A percentile compares a stretch with the other conserved stretches of the same genome.
phyloP scores from a whole-genome alignment of 768 basidiomycete genomes.

The Mycena sanguinolenta region DNA sequence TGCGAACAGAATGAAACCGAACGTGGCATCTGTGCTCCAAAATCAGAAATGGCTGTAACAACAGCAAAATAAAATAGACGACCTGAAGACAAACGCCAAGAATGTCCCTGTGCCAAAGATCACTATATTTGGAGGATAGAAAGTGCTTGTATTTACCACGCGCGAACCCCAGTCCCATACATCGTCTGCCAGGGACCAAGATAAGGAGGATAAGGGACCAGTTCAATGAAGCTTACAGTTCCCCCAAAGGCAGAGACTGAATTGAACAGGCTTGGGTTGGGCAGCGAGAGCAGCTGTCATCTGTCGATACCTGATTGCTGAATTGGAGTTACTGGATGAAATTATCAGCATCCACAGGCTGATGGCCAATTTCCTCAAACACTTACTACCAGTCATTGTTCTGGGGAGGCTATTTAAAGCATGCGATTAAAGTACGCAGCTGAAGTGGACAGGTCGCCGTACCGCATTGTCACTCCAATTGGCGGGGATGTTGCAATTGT shows the following conservation, averaged over 20 bases:
- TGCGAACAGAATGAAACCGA: not conserved
- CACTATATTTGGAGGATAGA: not conserved
- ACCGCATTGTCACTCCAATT: slow-evolving; percentile 61
- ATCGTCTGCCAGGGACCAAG: slow-evolving; percentile 46
- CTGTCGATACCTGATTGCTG: slow-evolving; percentile 67
- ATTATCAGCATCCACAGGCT: not conserved
- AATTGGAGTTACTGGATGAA: slow-evolving; percentile 63
- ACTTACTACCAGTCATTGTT: slow-evolving; percentile 64
- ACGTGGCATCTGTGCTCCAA: slow-evolving; percentile 14
- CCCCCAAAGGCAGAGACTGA: slow-evolving; percentile 69
- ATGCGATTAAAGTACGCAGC: slow-evolving; percentile 31
- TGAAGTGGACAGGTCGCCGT: not conserved
- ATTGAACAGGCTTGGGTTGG: slow-evolving; percentile 62
- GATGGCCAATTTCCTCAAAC: not conserved
- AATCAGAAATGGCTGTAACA: not conserved
- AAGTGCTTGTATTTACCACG: slow-evolving; percentile 51
- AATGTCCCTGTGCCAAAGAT: slow-evolving; percentile 57
- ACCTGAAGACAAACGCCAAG: slow-evolving; percentile 68
- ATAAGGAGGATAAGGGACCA: not conserved
- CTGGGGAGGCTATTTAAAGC: slow-evolving; percentile 45
- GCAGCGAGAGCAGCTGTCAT: slow-evolving; percentile 66
- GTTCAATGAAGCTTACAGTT: slow-evolving; percentile 15
- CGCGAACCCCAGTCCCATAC: slow-evolving; percentile 73
- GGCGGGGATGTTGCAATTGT: slow-evolving; percentile 67
- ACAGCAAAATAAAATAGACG: slow-evolving; percentile 11